These are phyloP conservation scores for Fusarium pininemorale DNA, from an alignment of 2,329 filamentous ascomycete genomes.

Conservation along the genomic window DNA sequence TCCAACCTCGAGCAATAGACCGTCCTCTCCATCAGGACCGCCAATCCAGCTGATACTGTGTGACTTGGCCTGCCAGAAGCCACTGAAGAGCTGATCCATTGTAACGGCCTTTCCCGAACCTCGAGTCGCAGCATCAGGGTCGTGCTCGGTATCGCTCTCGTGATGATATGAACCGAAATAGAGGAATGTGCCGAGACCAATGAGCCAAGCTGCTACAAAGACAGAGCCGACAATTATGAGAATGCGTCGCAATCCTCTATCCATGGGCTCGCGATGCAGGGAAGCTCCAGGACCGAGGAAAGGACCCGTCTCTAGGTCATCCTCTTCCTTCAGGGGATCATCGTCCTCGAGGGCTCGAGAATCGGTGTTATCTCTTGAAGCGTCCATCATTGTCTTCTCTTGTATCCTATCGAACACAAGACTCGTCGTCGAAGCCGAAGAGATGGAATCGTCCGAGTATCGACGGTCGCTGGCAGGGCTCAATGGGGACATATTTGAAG, in stretches of 20 bases:
- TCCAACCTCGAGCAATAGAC: slow-evolving; percentile 80
- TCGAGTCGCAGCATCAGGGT: slow-evolving; percentile 71
- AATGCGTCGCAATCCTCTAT: slow-evolving; percentile 70
- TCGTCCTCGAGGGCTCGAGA: slow-evolving; percentile 55
- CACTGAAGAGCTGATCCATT: slow-evolving; percentile 73
- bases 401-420: slow-evolving; percentile 81
- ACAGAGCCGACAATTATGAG: slow-evolving; percentile 69
- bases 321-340: slow-evolving; percentile 49
- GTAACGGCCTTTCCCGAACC: slow-evolving; percentile 78
- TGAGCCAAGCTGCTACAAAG: slow-evolving; percentile 73
- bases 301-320: slow-evolving; percentile 61
- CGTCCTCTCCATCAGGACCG: slow-evolving; percentile 80
- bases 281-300: slow-evolving; percentile 56
- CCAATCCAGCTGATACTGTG: slow-evolving; percentile 81
- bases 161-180: slow-evolving; percentile 72
- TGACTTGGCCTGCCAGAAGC: slow-evolving; percentile 70
- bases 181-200: slow-evolving; percentile 74
- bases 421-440: slow-evolving; percentile 85
- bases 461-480: slow-evolving; percentile 33
- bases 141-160: slow-evolving; percentile 69
- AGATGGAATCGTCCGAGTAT: slow-evolving; percentile 67
- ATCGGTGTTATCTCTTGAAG: slow-evolving; percentile 40
- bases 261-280: slow-evolving; percentile 64
- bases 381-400: slow-evolving; percentile 58
- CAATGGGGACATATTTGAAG: slow-evolving; percentile 26